phyloP scores from a whole-genome alignment of 176 grass and related monocot species.

The Zoysia japonica region DNA sequence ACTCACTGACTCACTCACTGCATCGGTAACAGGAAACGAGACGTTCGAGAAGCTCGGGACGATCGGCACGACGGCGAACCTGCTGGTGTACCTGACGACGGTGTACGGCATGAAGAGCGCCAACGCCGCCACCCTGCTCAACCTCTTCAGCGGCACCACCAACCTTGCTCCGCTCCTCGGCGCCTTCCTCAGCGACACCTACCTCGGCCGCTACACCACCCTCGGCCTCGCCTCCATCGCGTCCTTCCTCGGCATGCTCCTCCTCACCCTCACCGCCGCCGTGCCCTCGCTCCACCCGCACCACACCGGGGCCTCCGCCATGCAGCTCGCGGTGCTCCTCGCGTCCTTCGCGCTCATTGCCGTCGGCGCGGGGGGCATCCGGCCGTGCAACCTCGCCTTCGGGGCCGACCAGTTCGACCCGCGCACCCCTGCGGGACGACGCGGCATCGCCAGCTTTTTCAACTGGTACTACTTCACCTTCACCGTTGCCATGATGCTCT shows the following conservation, averaged over 20 bases:
- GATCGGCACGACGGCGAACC: constrained; percentile 63
- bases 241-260: constrained; percentile 68
- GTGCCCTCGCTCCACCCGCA: constrained; percentile 37
- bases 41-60: constrained; percentile 80
- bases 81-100: constrained; percentile 78
- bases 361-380: constrained; percentile 70
- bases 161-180: constrained; percentile 63
- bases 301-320: background rate
- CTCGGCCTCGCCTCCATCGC: constrained; percentile 49
- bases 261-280: constrained; percentile 75
- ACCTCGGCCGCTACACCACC: constrained; percentile 77
- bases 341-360: constrained; percentile 45
- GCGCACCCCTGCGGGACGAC: background rate
- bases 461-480: constrained; percentile 90
- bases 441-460: constrained; percentile 64
- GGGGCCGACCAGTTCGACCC: constrained; percentile 86
- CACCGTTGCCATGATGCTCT: constrained; percentile 62
- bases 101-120: constrained; percentile 62
- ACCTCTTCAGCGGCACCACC: constrained; percentile 56
- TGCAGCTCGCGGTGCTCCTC: constrained; percentile 53
- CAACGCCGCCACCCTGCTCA: constrained; percentile 47
- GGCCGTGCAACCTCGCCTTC: constrained; percentile 78
- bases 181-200: constrained; percentile 77
- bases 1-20: too few relatives aligned
- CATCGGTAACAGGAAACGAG: constrained; percentile 61